Base-by-base conservation (phyloP, 2,329 filamentous ascomycete genomes). In the Colletotrichum kahawae region DNA sequence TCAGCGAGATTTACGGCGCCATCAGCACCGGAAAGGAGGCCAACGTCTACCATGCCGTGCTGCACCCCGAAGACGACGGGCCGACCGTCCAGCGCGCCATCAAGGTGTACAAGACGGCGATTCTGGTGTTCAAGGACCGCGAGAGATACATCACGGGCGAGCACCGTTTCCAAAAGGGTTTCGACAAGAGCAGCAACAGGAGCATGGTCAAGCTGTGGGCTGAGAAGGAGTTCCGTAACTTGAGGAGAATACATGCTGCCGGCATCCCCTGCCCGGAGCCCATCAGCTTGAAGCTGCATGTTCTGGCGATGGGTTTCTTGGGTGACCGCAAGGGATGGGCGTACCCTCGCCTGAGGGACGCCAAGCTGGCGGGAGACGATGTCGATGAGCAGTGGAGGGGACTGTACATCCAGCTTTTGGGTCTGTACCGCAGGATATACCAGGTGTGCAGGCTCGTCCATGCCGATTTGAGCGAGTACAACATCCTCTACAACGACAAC, bases 141-240 rank as follows among this genome's bases (percentile, higher is more conserved):
- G 96, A 98, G 85, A 94, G 95, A 81, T 99, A 99, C 84, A 97
- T 99, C 77, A 94, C 94, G 1, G 97, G 97, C 78, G 97, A 99
- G 85, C 95, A 96, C 85, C 90, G 97, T 29, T 99, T 99, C 88
- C 92, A 95, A 79, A 90, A 92, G 76, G 96, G 96, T 65, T 97
- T 96, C 82, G 97, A 96, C 86, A 98, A 98, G 88, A 94, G 94
- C 78, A 98, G 95, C 85, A 98, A 95, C 86, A 92, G 96, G 64
- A 95, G 96, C 79, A 98, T 98, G 96, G 96, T 99, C 79, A 98
- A 98, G 85, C 89, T 98, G 29, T 99, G 97, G 97, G 97, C 97
- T 0, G 96, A 99, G 86, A 99, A 99, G 86, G 97, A 99, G 86
- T 98, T 97, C 87, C 92, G 97, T 56, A 99, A 99, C 85, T 85